Conservation (phyloP, 306 rosid species). For the Begonia peltatifolia region DNA sequence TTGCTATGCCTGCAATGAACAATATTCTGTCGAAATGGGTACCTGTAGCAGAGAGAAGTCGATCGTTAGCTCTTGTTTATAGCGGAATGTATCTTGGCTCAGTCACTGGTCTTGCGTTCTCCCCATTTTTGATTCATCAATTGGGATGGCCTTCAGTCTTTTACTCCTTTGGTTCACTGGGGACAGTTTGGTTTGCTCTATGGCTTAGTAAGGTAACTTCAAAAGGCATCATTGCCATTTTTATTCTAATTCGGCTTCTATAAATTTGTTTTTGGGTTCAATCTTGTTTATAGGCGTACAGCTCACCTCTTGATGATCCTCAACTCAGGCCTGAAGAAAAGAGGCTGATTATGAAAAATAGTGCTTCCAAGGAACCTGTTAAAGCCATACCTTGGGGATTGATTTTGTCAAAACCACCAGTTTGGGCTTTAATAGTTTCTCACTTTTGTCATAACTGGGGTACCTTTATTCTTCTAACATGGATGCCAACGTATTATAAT, state of each 20-base stretch:
- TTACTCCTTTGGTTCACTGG: conserved; percentile 90
- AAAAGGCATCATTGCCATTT: background rate
- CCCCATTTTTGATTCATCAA: conserved; percentile 78
- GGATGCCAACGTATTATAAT: conserved; percentile 99
- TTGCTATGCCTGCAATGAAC: conserved; percentile 99
- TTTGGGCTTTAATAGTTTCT: conserved; percentile 87
- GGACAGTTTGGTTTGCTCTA: conserved; percentile 67
- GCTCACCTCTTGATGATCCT: conserved; percentile 96
- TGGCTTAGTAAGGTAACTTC: conserved; percentile 72
- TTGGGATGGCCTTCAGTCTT: conserved; percentile 99
- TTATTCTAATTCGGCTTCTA: too few relatives aligned
- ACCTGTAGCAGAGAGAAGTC: conserved; percentile 94
- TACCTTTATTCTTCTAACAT: conserved; percentile 93
- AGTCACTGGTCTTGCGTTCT: conserved; percentile 93
- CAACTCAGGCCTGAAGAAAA: conserved; percentile 65
- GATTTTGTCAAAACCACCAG: conserved; percentile 87
- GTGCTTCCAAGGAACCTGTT: conserved; percentile 66
- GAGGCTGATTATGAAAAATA: conserved; percentile 47
- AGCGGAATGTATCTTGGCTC: conserved; percentile 99
- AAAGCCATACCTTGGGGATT: conserved; percentile 80
- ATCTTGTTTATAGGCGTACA: conserved; percentile 48
- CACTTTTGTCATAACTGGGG: conserved; percentile 99
- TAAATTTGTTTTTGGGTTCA: background rate
- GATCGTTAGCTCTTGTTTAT: conserved; percentile 86
- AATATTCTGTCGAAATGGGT: conserved; percentile 93